Percentiles rank a stretch among this genome's conserved stretches.
Evolutionary conservation across 129 eudicot species (phyloP).

Genomic region (Erigeron canadensis): DNA sequence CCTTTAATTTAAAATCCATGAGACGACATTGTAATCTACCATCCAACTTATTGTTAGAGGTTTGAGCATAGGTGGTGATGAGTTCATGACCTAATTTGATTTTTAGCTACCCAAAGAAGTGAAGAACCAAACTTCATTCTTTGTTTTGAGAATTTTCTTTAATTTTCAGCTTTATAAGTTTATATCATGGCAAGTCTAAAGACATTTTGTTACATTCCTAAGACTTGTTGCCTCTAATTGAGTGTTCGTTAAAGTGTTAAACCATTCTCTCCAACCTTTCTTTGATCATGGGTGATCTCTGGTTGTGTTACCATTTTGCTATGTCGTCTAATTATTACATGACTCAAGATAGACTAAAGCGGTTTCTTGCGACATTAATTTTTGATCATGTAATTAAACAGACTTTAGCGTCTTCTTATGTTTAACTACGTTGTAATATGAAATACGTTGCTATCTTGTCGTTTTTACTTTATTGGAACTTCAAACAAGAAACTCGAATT

Average conservation of each 20-base stretch:
- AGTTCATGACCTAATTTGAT: too few species aligned
- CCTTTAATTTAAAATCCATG: too few species aligned
- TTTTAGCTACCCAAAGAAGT: too few species aligned
- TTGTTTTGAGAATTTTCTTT: too few species aligned
- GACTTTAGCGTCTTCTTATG: conserved; percentile 8
- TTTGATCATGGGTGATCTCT: conserved; percentile 22
- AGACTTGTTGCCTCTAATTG: background rate
- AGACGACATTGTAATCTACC: too few species aligned
- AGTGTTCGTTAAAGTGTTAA: conserved; percentile 9
- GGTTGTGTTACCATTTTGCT: conserved; percentile 19
- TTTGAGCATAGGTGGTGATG: too few species aligned
- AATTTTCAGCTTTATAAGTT: too few species aligned
- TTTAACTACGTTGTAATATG: conserved; percentile 6
- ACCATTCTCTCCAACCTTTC: conserved; percentile 13
- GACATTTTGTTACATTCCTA: too few species aligned
- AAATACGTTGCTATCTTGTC: background rate
- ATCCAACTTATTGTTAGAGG: too few species aligned
- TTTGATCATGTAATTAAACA: background rate
- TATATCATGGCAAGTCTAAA: too few species aligned
- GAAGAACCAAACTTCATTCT: too few species aligned
- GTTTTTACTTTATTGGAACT: background rate
- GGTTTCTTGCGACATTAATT: conserved; percentile 21
- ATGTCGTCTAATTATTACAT: conserved; percentile 14
- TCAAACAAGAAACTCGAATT: background rate
- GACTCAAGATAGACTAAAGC: conserved; percentile 17